Conservation (phyloP, 148 eudicot species). For the Euryodendron excelsum region DNA sequence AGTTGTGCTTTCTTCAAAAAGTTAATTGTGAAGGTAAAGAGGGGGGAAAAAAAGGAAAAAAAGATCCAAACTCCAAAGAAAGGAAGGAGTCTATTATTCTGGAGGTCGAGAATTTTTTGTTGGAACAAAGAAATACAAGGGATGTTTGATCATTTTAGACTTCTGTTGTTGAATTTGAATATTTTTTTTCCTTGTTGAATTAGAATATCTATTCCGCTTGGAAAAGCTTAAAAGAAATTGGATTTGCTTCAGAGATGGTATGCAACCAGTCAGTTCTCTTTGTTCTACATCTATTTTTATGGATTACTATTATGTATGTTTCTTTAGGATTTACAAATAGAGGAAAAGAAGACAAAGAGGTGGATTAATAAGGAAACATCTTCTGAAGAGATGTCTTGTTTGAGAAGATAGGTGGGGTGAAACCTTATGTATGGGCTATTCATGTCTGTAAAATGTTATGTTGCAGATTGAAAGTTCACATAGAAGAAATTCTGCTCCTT, state of each 20-base stretch:
- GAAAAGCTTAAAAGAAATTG: background rate
- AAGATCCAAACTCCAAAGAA: background rate
- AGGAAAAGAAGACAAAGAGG: background rate
- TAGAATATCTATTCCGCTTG: too few species aligned
- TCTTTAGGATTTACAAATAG: background rate
- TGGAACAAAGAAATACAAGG: background rate
- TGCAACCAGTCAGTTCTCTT: too few species aligned
- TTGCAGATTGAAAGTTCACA: background rate
- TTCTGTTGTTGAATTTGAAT: background rate
- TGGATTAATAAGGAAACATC: background rate
- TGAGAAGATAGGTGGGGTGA: background rate
- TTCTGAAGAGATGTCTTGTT: constrained; percentile 8
- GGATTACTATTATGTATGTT: background rate
- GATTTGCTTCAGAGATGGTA: background rate
- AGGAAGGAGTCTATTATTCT: background rate
- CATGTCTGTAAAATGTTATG: background rate
- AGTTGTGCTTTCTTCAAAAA: background rate
- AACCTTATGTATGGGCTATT: constrained; percentile 15
- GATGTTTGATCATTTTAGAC: background rate
- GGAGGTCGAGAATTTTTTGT: background rate
- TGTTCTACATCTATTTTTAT: background rate
- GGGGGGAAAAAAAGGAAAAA: background rate
- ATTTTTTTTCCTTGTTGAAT: too few species aligned
- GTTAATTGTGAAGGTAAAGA: background rate
- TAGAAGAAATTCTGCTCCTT: constrained; percentile 6